Conservation (phyloP, 2,329 filamentous ascomycete species). For the Sordariomycetes sp. region DNA sequence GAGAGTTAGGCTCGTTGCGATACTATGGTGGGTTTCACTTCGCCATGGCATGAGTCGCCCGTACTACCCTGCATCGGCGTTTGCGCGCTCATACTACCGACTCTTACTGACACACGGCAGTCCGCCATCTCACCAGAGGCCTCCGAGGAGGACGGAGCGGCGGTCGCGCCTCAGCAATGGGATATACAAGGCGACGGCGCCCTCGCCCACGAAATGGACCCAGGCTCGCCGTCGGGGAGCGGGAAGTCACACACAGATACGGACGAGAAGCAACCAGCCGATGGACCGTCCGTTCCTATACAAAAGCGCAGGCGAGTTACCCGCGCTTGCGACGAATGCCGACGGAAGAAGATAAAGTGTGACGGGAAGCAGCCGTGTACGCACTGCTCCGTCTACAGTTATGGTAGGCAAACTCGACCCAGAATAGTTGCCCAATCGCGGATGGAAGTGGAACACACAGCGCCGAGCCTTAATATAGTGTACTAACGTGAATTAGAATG, state of each 20-base stretch:
- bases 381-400: constrained; percentile 96
- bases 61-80: neutral
- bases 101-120: neutral
- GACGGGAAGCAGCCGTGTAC: constrained; percentile 82
- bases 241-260: constrained; percentile 27
- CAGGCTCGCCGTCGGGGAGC: constrained; percentile 27
- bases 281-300: constrained; percentile 38
- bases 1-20: neutral
- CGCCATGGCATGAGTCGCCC: neutral
- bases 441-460: neutral
- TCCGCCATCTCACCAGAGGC: constrained; percentile 3
- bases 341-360: constrained; percentile 79
- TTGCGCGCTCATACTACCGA: neutral
- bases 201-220: constrained; percentile 14
- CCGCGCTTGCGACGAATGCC: constrained; percentile 69
- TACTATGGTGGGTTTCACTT: neutral
- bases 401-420: constrained; percentile 48
- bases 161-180: neutral
- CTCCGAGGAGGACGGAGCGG: constrained; percentile 1
- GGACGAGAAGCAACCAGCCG: constrained; percentile 18
- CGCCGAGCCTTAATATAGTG: neutral
- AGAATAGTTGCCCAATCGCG: neutral
- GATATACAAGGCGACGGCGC: neutral
- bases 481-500: constrained; percentile 46
- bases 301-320: constrained; percentile 71